phyloP scores from a whole-genome alignment of 176 grass and related monocot genomes.

The Avena atlantica region DNA sequence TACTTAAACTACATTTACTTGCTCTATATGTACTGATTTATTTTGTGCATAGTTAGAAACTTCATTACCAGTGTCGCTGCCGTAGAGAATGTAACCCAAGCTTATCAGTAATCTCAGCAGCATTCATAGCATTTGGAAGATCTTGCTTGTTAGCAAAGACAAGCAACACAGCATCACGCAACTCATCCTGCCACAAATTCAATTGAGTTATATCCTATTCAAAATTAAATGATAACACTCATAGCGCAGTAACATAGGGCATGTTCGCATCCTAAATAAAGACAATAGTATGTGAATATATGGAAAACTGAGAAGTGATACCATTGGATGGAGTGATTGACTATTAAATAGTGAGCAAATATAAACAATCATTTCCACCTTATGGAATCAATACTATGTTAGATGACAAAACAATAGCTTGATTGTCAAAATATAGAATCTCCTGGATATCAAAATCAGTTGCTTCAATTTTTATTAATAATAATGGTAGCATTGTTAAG shows the following conservation, averaged over 20 bases:
- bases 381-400: not conserved
- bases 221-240: not conserved
- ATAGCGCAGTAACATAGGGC: not conserved
- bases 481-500: not conserved
- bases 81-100: conserved; percentile 46
- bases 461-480: not conserved
- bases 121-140: conserved; percentile 52
- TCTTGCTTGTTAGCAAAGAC: conserved; percentile 49
- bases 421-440: not conserved
- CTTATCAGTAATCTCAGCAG: conserved; percentile 50
- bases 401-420: not conserved
- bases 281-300: not conserved
- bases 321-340: not conserved
- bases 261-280: not conserved
- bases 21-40: too few relatives aligned
- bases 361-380: not conserved
- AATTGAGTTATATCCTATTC: conserved; percentile 4
- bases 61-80: conserved; percentile 43
- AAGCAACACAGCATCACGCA: conserved; percentile 43
- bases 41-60: not conserved
- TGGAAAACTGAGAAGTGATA: not conserved
- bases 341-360: not conserved
- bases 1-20: not conserved
- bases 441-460: not conserved
- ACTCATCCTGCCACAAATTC: conserved; percentile 37